Base-by-base conservation (phyloP, 805 yeast species). In the Candida krabiensis region DNA sequence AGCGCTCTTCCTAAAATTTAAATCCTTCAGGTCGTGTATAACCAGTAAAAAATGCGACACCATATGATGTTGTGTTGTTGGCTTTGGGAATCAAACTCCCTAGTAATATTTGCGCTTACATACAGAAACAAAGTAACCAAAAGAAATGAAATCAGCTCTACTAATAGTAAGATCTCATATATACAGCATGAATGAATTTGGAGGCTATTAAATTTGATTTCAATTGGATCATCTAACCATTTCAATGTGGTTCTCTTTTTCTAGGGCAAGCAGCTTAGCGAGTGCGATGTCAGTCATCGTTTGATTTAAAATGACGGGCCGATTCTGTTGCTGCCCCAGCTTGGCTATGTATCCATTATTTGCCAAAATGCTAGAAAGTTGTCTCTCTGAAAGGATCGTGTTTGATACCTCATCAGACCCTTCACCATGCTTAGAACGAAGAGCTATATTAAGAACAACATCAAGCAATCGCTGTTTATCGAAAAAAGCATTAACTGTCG, bases 391-490 rank as follows among this genome's bases (percentile, higher is more conserved):
- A 4, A 15, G 21, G 13, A 33, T 19, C 5, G 46, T 15, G 22
- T 33, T 37, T n/a, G 30, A 28, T 14, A 24, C 30, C 9, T 28
- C 36, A 9, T 31, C 28, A 8, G 22, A 18, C 4, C 35, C 19
- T 23, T 4, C 13, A 9, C 16, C 14, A 13, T n/a, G 11, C 14
- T 15, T 30, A 7, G 34, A 7, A 7, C 23, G 12, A 23, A 23
- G 38, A 2, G 47, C 41, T 3, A 29, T 27, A 22, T 41, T 26
- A 12, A 33, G 31, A n/a, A 44, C 40, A 12, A 46, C 19, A 11
- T 35, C 41, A 12, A 42, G 31, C 12, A 50, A 26, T 19, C 56
- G 35, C 12, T 45, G 41, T 9, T 36, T 36, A 16, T 53, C 36
- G 19, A 54, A 19, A 8, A 53, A 27, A 11, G 44, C 36, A 13